Percentiles rank a stretch among this genome's conserved stretches.
Evolutionary conservation across 148 eudicot species (phyloP).

Genomic region (Agrostemma githago): DNA sequence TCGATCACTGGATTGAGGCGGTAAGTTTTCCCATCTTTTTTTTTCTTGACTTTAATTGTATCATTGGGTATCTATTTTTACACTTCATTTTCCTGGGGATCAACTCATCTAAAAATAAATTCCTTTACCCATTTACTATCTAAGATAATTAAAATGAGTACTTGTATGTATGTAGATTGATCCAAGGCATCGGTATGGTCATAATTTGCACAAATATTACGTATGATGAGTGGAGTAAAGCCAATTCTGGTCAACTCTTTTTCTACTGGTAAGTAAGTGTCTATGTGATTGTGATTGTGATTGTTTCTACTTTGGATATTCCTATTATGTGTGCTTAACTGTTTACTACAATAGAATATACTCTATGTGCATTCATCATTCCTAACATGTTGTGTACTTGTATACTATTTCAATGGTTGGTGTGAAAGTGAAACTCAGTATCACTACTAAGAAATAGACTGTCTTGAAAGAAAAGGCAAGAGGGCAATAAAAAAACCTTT

Average conservation of each 20-base stretch:
- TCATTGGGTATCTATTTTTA: too few relatives aligned
- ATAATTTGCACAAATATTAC: slow-evolving; percentile 73
- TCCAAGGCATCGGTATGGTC: slow-evolving; percentile 97
- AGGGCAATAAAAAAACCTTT: not conserved
- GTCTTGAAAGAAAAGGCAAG: not conserved
- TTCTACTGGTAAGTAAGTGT: slow-evolving; percentile 70
- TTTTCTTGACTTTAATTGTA: not conserved
- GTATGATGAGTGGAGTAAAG: slow-evolving; percentile 73
- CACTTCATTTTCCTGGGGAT: not conserved
- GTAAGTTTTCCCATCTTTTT: slow-evolving; percentile 35
- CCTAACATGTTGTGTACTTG: not conserved
- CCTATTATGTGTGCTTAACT: not conserved
- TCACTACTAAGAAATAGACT: not conserved
- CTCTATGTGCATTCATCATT: too few relatives aligned
- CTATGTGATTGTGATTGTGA: not conserved
- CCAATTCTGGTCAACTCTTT: slow-evolving; percentile 81
- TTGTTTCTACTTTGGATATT: not conserved
- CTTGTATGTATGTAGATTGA: slow-evolving; percentile 50
- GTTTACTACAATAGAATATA: too few relatives aligned
- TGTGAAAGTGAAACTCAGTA: not conserved
- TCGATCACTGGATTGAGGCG: slow-evolving; percentile 98
- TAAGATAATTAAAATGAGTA: slow-evolving; percentile 5
- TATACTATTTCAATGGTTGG: not conserved
- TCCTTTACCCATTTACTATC: not conserved
- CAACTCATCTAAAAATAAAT: not conserved